Evolutionary conservation across 2,329 filamentous ascomycete genomes (phyloP), one percentile per base, ranked within the genome.

Genomic region (Cladophialophora psammophila): DNA sequence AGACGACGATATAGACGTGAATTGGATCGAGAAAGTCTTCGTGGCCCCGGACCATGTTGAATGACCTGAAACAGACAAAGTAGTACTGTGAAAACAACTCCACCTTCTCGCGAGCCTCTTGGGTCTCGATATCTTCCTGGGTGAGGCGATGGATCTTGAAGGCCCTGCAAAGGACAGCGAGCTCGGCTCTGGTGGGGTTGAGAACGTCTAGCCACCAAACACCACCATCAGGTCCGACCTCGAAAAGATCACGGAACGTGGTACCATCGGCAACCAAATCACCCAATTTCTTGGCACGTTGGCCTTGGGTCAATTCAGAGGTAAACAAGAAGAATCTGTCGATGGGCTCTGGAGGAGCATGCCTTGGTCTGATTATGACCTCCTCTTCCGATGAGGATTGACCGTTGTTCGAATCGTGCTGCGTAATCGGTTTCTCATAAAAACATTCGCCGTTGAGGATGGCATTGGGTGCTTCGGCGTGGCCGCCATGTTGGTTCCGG

Each of bases 151-250:
- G 95, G 63, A 99, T 91, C 13, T 93, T 93, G 79, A 99, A 99
- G 4, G 95, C 94, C 75, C 94, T 93, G 83, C 93, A 96, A 69
- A 99, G 90, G 35, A 90, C 90, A 52, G 90, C 88, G 20, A 97
- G 89, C 77, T 98, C 95, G 66, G 94, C 93, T 75, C 94, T 91
- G 0, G 90, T 94, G 1, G 94, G 93, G 72, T 92, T 93, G 77
- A 94, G 91, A 77, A 97, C 90, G 75, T 99, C 96, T 59, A 99
- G 85, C 95, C 95, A 99, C 94, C 94, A 99, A n/a, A 97, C 94
- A 74, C 94, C 94, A 73, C 93, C 85, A 38, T 88, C 85, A 1
- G 85, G 84, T 38, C 86, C 87, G 40, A 88, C 83, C 72, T 89
- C 88, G 76, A 99, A 99, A 10, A 99, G 87, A 64, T 93, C 93